These are phyloP conservation scores for Fistulinella prunicolor DNA, from an alignment of 768 basidiomycete genomes.

Conservation along the genomic window DNA sequence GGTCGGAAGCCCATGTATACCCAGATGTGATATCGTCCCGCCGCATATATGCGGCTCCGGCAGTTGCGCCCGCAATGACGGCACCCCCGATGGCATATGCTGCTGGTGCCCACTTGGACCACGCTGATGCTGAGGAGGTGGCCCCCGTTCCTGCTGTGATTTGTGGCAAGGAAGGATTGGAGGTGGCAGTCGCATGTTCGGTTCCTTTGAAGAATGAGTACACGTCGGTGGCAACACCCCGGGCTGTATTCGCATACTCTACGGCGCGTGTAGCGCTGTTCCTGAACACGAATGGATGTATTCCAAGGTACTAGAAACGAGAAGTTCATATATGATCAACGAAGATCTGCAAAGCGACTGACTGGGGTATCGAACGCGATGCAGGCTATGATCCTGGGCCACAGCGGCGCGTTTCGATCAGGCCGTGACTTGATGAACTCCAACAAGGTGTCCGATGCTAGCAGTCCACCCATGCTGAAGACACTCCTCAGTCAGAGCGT, in stretches of 20 bases:
- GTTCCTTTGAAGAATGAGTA: constrained; percentile 53
- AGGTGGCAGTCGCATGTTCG: constrained; percentile 34
- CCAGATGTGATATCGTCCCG: constrained; percentile 70
- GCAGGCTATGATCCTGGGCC: constrained; percentile 86
- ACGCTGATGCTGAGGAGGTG: constrained; percentile 32
- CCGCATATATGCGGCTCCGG: constrained; percentile 80
- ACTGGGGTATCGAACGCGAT: constrained; percentile 92
- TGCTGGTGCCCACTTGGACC: constrained; percentile 67
- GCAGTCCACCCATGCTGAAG: constrained; percentile 85
- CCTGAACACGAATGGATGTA: constrained; percentile 85
- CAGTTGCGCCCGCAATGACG: constrained; percentile 76
- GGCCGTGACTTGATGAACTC: constrained; percentile 69
- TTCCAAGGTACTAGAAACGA: constrained; percentile 69
- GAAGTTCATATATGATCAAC: background rate
- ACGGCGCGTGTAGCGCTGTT: constrained; percentile 73
- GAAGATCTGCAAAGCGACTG: constrained; percentile 23
- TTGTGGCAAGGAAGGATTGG: constrained; percentile 29
- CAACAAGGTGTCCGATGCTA: constrained; percentile 79
- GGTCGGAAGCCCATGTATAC: constrained; percentile 77
- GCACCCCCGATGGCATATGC: constrained; percentile 73
- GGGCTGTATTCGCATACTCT: constrained; percentile 65
- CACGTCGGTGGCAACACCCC: constrained; percentile 58
- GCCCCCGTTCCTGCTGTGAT: constrained; percentile 30
- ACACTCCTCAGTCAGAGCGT: background rate
- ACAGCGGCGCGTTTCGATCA: constrained; percentile 63